A percentile compares a stretch with the other conserved stretches of the same genome.
Conservation (phyloP, 495 filamentous ascomycete species). For the Ascobolus immersus region DNA sequence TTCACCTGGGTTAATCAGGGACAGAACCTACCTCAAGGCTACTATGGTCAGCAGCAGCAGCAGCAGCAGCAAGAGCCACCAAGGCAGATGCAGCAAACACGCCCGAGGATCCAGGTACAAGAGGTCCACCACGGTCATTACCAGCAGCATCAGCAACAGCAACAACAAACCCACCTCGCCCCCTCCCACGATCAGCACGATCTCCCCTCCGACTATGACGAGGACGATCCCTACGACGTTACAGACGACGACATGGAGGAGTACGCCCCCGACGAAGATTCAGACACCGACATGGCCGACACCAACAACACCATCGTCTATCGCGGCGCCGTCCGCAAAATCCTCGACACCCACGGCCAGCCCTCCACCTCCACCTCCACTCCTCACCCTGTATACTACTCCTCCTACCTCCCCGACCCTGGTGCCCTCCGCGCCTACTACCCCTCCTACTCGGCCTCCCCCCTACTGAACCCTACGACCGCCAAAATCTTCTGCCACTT, state of each 20-base stretch:
- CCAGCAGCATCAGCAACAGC: slow-evolving; percentile 4
- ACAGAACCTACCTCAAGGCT: too few species aligned
- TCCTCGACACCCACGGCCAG: slow-evolving; percentile 5
- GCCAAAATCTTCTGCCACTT: slow-evolving; percentile 83
- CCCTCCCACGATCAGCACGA: slow-evolving; percentile 6
- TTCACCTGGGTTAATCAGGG: too few species aligned
- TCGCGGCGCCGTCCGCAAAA: slow-evolving; percentile 4
- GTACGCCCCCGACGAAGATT: too few species aligned
- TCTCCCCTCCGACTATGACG: too few species aligned
- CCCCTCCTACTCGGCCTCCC: slow-evolving; percentile 48
- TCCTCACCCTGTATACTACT: too few species aligned
- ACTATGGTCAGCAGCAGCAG: too few species aligned
- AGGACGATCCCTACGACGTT: slow-evolving; percentile 1
- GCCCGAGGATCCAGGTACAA: slow-evolving; percentile 4
- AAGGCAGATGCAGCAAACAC: too few species aligned
- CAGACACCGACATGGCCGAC: too few species aligned
- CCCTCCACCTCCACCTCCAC: slow-evolving; percentile 26
- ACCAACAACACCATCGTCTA: slow-evolving; percentile 4
- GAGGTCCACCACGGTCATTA: slow-evolving; percentile 7
- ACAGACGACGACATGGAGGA: slow-evolving; percentile 6
- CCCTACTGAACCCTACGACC: slow-evolving; percentile 56
- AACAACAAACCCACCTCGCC: slow-evolving; percentile 4
- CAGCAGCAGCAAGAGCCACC: too few species aligned
- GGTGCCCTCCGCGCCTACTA: slow-evolving; percentile 58
- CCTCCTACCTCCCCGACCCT: slow-evolving; percentile 36